These are phyloP conservation scores for Sindora glabra DNA, from an alignment of 306 rosid species.

Conservation along the genomic window DNA sequence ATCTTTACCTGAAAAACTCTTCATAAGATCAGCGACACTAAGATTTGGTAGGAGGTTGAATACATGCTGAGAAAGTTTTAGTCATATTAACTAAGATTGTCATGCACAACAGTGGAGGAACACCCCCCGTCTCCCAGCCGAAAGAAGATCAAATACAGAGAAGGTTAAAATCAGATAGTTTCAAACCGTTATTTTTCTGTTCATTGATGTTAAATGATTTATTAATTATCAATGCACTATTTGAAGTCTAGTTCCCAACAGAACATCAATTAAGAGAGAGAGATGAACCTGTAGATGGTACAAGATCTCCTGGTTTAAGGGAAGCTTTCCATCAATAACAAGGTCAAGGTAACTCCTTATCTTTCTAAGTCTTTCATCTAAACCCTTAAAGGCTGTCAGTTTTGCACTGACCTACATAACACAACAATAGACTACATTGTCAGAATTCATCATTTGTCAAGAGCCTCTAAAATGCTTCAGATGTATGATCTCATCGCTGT, in stretches of 20 bases:
- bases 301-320: slow-evolving; percentile 82
- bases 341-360: slow-evolving; percentile 79
- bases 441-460: not conserved
- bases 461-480: not conserved
- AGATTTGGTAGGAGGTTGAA: slow-evolving; percentile 39
- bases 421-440: not conserved
- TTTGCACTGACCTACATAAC: slow-evolving; percentile 64
- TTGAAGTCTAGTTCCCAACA: not conserved
- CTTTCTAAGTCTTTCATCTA: slow-evolving; percentile 73
- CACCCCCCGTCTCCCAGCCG: no score
- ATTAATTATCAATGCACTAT: not conserved
- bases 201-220: not conserved
- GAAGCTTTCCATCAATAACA: slow-evolving; percentile 68
- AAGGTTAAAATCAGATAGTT: not conserved
- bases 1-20: slow-evolving; percentile 30
- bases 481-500: not conserved
- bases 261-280: not conserved
- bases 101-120: not conserved
- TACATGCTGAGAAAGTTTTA: slow-evolving; percentile 21
- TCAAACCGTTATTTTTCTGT: not conserved
- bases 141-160: no score
- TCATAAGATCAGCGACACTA: slow-evolving; percentile 39
- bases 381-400: slow-evolving; percentile 84
- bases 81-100: not conserved
- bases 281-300: slow-evolving; percentile 74